phyloP scores from a whole-genome alignment of 495 filamentous ascomycete genomes.

The Penicillium goetzii region DNA sequence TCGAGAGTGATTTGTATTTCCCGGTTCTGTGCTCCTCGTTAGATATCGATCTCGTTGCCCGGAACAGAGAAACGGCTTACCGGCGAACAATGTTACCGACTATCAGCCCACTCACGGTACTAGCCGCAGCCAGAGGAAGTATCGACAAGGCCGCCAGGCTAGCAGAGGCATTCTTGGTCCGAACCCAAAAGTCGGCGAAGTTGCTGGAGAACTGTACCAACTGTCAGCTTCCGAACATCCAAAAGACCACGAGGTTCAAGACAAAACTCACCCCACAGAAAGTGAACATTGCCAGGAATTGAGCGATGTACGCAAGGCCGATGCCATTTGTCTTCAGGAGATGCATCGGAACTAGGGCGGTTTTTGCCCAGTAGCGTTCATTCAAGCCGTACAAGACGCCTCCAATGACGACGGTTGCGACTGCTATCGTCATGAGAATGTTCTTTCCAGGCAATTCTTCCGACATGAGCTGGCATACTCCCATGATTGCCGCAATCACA shows the following conservation, averaged over 20 bases:
- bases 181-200: background rate
- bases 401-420: background rate
- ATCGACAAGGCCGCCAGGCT: background rate
- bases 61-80: background rate
- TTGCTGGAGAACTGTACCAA: background rate
- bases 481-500: background rate
- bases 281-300: background rate
- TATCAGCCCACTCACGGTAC: background rate
- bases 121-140: background rate
- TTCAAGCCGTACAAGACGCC: background rate
- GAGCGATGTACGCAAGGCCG: background rate
- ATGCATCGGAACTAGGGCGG: background rate
- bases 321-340: background rate
- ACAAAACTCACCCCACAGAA: background rate
- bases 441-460: background rate
- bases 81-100: background rate
- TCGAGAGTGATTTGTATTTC: background rate
- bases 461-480: background rate
- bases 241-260: background rate
- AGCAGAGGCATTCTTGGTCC: background rate
- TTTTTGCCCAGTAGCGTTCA: background rate
- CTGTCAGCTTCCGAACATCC: background rate
- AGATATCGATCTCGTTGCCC: background rate
- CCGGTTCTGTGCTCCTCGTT: background rate
- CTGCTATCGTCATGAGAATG: background rate